Percentiles rank a stretch among this genome's conserved stretches.
These are phyloP conservation scores for Excoecaria agallocha DNA, from an alignment of 345 rosid species.

Conservation along the genomic window DNA sequence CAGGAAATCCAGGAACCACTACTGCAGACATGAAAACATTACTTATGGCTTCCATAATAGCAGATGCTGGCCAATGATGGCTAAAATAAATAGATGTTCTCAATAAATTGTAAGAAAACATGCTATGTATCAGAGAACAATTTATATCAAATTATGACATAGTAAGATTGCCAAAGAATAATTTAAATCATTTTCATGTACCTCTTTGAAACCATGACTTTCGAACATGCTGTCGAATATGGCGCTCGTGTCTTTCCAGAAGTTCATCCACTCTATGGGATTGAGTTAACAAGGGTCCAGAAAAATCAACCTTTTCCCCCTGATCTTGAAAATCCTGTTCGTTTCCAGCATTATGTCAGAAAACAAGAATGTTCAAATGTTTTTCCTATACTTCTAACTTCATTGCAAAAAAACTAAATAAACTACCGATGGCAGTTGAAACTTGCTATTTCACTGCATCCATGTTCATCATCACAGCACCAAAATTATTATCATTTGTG, in stretches of 20 bases:
- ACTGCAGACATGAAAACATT: not conserved
- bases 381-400: not conserved
- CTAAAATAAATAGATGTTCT: not conserved
- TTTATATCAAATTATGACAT: not conserved
- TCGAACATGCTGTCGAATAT: constrained; percentile 76
- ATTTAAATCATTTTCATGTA: constrained; percentile 28
- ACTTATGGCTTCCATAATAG: constrained; percentile 3
- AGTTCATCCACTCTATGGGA: constrained; percentile 71
- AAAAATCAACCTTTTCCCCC: constrained; percentile 76
- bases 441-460: not conserved
- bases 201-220: constrained; percentile 94
- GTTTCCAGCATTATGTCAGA: constrained; percentile 5
- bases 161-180: not conserved
- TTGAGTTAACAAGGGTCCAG: constrained; percentile 81
- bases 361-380: not conserved
- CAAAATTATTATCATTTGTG: not conserved
- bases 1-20: not conserved
- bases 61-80: constrained; percentile 16
- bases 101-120: not conserved
- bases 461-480: not conserved
- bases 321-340: constrained; percentile 60
- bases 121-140: not conserved
- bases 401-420: not conserved
- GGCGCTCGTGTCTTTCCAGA: constrained; percentile 70
- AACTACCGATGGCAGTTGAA: not conserved